Evolutionary conservation across 345 rosid species (phyloP).

Genomic region (Hypericum perforatum): DNA sequence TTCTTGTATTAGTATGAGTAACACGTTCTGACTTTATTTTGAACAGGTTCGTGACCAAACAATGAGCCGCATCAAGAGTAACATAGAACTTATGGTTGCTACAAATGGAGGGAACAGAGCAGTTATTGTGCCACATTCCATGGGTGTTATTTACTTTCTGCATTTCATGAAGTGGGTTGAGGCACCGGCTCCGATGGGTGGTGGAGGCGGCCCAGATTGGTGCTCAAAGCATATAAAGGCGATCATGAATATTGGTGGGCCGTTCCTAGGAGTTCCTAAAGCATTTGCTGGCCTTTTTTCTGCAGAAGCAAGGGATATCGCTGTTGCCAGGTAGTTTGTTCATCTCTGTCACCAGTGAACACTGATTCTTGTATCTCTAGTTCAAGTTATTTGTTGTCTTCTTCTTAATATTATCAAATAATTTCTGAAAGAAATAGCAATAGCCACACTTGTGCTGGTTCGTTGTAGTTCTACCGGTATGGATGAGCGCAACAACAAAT

Average conservation of each 20-base stretch:
- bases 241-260: constrained; percentile 87
- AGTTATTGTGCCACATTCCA: constrained; percentile 88
- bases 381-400: not conserved
- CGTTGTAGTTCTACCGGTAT: no score
- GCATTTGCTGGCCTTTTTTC: constrained; percentile 86
- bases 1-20: not conserved
- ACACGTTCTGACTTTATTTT: not conserved
- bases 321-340: constrained; percentile 67
- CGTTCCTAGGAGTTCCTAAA: constrained; percentile 92
- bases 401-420: no score
- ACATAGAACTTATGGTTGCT: constrained; percentile 72
- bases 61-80: constrained; percentile 75
- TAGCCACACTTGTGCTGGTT: no score
- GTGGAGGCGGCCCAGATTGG: constrained; percentile 94
- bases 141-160: constrained; percentile 87
- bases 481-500: no score
- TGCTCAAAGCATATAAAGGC: constrained; percentile 91
- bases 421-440: no score
- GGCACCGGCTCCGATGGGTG: constrained; percentile 98
- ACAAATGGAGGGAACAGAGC: constrained; percentile 77
- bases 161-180: constrained; percentile 99
- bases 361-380: constrained; percentile 2
- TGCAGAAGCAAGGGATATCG: constrained; percentile 89
- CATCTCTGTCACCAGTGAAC: not conserved
- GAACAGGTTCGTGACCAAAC: constrained; percentile 78